Evolutionary conservation across 805 yeast species (phyloP), one percentile per base, ranked within the genome.

Genomic region (Kazachstania bromeliacearum): DNA sequence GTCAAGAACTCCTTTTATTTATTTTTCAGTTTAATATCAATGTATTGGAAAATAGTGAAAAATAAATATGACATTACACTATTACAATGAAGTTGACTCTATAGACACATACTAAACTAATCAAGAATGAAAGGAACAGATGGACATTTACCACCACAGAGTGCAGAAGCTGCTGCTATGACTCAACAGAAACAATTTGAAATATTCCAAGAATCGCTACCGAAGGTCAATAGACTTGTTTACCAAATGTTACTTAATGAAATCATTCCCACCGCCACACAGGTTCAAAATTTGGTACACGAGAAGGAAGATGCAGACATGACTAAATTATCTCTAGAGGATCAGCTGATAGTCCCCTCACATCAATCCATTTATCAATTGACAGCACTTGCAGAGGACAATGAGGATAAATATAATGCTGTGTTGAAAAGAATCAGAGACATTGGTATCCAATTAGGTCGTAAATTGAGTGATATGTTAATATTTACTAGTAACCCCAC

Each of bases 241-340:
- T 60, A 82, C 38, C 81, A 79, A 33, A 69, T 76, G 45, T 69
- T 87, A 14, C 57, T 88, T 20, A 80, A 78, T 50, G 95, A 87
- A 57, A 63, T 83, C 25, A 77, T 85, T 1, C 94, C 95, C 3
- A 56, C 78, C 30, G 73, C 87, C 0, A n/a, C n/a, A n/a, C n/a
- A n/a, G n/a, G n/a, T n/a, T n/a, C n/a, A n/a, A n/a, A n/a, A n/a
- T n/a, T n/a, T n/a, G n/a, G 68, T 79, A 31, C 61, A 82, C 24
- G 26, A 30, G 17, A 50, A 54, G 26, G 50, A 55, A n/a, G 49
- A 40, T 36, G 15, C 29, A 46, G 40, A 16, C 38, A 41, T 9
- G 41, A 27, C 9, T 13, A 35, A n/a, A 24, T 22, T 22, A 22
- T 22, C 25, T 8, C 25, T 16, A 38, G 38, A 53, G 35, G 35